Evolutionary conservation across 106 monocot genomes (phyloP), one percentile per base, ranked within the genome.

Genomic region (Dendrobium nobile): DNA sequence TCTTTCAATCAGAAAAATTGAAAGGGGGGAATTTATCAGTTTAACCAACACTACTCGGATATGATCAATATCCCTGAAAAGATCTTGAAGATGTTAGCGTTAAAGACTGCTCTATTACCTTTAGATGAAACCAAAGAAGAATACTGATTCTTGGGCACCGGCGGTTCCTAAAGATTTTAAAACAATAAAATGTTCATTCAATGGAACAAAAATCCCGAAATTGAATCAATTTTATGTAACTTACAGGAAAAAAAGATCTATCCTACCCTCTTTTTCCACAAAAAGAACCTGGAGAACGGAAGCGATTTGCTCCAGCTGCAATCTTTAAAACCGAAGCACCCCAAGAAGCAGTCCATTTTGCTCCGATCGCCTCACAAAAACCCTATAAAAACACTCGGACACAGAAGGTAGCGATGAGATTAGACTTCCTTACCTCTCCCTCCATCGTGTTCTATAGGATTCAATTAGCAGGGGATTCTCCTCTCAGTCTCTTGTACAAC

Each of bases 291-390:
- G 72, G 11, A 41, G 72, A 72, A 72, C 72, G 41, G 40, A 31
- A 15, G 41, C 5, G 4, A 72, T 7, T 3, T 72, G 11, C 40
- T n/a, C 72, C 13, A 40, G 72, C 72, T 9, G 15, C 27, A n/a
- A 16, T 72, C 40, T 72, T 40, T 40, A 26, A 72, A 17, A 5
- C 72, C 16, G 13, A 72, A 73, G 41, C 42, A 73, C 18, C 19
- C 42, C 20, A 73, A 73, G 40, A 73, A 73, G 41, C 42, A 73
- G 73, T 42, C 42, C 73, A 73, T 73, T 73, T 73, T 33, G 11
- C 70, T 13, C 42, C 42, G 42, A 73, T 41, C 5, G 7, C 59
- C 19, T n/a, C 4, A 4, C 59, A 61, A 61, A 54, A 54, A 19
- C 5, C n/a, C 22, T 22, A 61, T 5, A 19, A 4, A n/a, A 22